A percentile compares a stretch with the other conserved stretches of the same genome.
Evolutionary conservation across 441 rosid genomes (phyloP).

Genomic region (Sinapis alba): DNA sequence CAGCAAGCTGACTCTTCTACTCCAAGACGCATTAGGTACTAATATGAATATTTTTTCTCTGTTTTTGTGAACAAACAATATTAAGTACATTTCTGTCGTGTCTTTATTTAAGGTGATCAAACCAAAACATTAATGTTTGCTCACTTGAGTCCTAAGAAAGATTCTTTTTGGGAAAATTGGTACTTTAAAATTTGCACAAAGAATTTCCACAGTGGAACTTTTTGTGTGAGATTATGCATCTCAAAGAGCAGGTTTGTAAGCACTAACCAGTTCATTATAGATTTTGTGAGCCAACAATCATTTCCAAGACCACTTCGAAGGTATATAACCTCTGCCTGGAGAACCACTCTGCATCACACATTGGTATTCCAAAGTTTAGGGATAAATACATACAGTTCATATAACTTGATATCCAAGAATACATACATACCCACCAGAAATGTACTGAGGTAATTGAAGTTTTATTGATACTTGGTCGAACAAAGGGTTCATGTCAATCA

Average conservation of each 20-base stretch:
- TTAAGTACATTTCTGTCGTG: background rate
- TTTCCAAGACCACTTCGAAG: no score
- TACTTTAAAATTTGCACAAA: constrained; percentile 89
- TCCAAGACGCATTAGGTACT: constrained; percentile 91
- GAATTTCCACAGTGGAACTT: constrained; percentile 81
- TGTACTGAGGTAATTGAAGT: no score
- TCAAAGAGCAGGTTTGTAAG: constrained; percentile 66
- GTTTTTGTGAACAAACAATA: background rate
- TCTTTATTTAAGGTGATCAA: constrained; percentile 64
- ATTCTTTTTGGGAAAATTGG: constrained; percentile 73
- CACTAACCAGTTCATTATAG: no score
- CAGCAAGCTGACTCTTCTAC: constrained; percentile 93
- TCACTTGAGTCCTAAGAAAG: constrained; percentile 87
- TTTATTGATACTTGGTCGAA: no score
- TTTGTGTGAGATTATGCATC: constrained; percentile 83
- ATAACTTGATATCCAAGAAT: no score
- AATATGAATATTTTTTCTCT: background rate
- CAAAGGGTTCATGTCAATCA: no score
- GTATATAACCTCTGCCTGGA: no score
- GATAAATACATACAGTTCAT: no score
- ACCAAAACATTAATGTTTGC: constrained; percentile 96
- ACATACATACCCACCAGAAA: no score
- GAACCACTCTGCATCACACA: no score
- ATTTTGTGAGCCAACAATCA: no score
- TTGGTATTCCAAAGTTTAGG: no score